Evolutionary conservation across 176 grass and related monocot genomes (phyloP), one percentile per base, ranked within the genome.

Genomic region (Zoysia japonica): DNA sequence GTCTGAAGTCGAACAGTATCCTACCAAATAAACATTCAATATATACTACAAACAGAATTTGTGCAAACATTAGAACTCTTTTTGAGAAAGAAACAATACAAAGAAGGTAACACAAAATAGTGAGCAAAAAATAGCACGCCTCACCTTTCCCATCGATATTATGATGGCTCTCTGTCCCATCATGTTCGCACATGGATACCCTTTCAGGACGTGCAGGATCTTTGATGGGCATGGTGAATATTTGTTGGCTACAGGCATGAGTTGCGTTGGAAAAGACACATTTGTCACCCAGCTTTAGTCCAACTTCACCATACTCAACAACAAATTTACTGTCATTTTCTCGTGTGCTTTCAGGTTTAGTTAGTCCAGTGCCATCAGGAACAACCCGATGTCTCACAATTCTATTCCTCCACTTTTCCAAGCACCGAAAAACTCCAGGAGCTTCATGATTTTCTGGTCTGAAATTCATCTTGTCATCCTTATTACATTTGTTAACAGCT

Each of bases 331-430:
- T 8, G 2, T 62, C 77, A 41, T 11, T 47, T 63, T 69, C 61
- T 53, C 13, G 47, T 80, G 41, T 0, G 6, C 57, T 76, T 80
- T 85, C 56, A 59, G 49, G 82, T 71, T 40, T 49, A 64, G 65
- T 49, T 43, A 15, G 71, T 80, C 14, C 47, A 71, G 28, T 70
- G 46, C 16, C 65, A 88, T 80, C 76, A 65, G 70, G 41, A 80
- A 77, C 47, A 70, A 71, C 28, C 48, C 2, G 54, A 64, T 44
- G 7, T 11, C 67, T 80, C 16, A 66, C n/a, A 65, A 39, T 48
- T 41, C 37, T 43, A 50, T 71, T 70, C 47, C 44, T 71, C 82
- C 65, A 81, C 67, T 84, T 84, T 54, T 80, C 81, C 81, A 88
- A 80, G 86, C 81, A 84, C 11, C 12, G 38, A 28, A 37, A 80